phyloP scores from a whole-genome alignment of 805 yeast genomes.

The Kazachstania taianensis region DNA sequence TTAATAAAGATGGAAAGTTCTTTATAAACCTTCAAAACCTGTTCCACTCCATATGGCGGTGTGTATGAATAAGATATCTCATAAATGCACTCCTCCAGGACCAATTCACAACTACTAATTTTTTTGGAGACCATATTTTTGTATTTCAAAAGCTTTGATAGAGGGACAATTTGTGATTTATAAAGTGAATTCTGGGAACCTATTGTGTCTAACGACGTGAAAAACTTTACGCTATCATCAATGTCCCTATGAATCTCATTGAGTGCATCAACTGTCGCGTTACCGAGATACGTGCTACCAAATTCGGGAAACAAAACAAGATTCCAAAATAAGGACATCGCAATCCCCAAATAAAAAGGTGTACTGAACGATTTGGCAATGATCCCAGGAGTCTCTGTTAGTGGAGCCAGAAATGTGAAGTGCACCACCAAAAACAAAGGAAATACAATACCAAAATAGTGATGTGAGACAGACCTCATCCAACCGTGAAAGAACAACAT shows the following conservation, averaged over 20 bases:
- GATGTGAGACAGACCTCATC: conserved; percentile 38
- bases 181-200: conserved; percentile 11
- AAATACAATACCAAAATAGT: conserved; percentile 38
- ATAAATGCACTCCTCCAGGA: conserved; percentile 38
- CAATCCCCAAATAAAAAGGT: conserved; percentile 40
- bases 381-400: conserved; percentile 24
- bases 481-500: conserved; percentile 42
- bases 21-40: conserved; percentile 27
- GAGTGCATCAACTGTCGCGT: conserved; percentile 32
- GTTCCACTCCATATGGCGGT: conserved; percentile 34
- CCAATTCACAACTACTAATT: conserved; percentile 30
- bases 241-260: conserved; percentile 34
- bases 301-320: conserved; percentile 40
- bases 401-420: conserved; percentile 35
- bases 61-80: conserved; percentile 40
- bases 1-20: conserved; percentile 28
- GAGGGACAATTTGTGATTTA: conserved; percentile 16
- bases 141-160: conserved; percentile 28
- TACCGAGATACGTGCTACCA: conserved; percentile 41
- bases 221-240: conserved; percentile 32
- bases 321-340: conserved; percentile 35
- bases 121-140: conserved; percentile 29
- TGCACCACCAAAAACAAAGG: conserved; percentile 42
- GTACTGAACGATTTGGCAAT: conserved; percentile 31
- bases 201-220: conserved; percentile 21